A percentile compares a stretch with the other conserved stretches of the same genome.
Conservation (phyloP, 2,329 filamentous ascomycete genomes). For the Hypoxylon rubiginosum region DNA sequence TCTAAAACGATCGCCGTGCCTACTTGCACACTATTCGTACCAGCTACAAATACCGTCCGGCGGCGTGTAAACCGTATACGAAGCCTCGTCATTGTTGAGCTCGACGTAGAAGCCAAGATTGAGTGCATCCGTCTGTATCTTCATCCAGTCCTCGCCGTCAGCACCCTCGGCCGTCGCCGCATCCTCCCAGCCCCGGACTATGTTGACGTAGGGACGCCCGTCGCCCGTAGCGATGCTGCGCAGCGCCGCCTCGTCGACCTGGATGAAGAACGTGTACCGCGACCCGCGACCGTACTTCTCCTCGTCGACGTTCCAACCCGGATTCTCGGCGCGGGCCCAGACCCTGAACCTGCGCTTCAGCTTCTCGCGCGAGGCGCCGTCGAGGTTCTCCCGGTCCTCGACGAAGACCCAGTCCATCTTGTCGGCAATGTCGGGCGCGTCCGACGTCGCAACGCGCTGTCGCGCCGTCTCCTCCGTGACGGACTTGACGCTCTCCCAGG, state of each 20-base stretch:
- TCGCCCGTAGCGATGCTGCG: constrained; percentile 5
- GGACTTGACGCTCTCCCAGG: constrained; percentile 13
- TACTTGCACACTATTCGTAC: neutral
- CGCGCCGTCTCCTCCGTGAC: constrained; percentile 3
- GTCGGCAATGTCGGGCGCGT: constrained; percentile 27
- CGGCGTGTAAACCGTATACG: neutral
- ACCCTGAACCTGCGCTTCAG: constrained; percentile 28
- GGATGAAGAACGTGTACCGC: constrained; percentile 32
- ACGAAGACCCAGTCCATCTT: constrained; percentile 37
- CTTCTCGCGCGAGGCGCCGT: constrained; percentile 33
- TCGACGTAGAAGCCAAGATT: neutral
- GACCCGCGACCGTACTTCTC: constrained; percentile 9
- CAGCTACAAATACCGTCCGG: neutral
- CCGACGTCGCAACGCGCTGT: constrained; percentile 15
- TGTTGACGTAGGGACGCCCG: neutral
- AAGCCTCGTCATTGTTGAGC: neutral
- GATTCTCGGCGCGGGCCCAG: constrained; percentile 20
- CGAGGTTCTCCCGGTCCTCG: constrained; percentile 33
- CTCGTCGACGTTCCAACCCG: neutral
- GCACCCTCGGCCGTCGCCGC: neutral
- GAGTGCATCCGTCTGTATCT: neutral
- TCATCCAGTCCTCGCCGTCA: neutral
- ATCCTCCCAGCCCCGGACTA: neutral
- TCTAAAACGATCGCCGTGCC: neutral
- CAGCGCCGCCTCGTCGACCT: constrained; percentile 21